Evolutionary conservation across 306 rosid species (phyloP).

Genomic region (Glycyrrhiza uralensis): DNA sequence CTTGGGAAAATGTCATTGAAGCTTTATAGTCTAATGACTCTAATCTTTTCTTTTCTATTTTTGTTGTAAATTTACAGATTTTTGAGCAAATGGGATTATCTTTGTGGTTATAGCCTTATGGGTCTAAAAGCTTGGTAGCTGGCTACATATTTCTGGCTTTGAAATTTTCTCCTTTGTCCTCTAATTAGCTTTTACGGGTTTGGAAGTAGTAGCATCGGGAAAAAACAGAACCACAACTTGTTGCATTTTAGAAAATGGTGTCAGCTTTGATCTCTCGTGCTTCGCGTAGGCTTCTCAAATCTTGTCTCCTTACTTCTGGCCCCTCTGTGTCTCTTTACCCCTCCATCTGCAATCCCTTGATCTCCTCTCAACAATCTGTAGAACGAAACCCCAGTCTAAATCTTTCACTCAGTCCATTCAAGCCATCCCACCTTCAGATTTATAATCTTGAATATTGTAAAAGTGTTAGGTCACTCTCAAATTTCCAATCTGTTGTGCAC

Average conservation of each 20-base stretch:
- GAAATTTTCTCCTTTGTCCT: background rate
- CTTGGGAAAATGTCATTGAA: background rate
- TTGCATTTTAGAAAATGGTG: constrained; percentile 35
- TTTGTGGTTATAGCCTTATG: background rate
- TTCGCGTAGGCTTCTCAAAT: constrained; percentile 39
- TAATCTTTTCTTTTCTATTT: background rate
- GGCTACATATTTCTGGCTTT: background rate
- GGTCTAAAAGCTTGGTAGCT: background rate
- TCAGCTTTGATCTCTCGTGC: constrained; percentile 32
- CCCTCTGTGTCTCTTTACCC: background rate
- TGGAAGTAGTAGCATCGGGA: background rate
- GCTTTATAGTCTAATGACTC: background rate
- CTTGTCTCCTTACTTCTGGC: constrained; percentile 24
- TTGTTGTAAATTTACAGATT: background rate
- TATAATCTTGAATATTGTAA: constrained; percentile 4
- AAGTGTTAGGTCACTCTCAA: constrained; percentile 19
- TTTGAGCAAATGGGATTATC: background rate
- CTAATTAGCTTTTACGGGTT: background rate
- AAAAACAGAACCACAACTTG: background rate
- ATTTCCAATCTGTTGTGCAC: constrained; percentile 36
- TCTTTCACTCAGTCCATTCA: constrained; percentile 11
- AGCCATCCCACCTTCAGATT: constrained; percentile 18
- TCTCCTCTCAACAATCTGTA: constrained; percentile 25
- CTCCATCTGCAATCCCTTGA: constrained; percentile 20
- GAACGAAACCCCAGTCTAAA: background rate